phyloP scores from a whole-genome alignment of 2,329 filamentous ascomycete genomes.

The Pseudocercospora ulei region DNA sequence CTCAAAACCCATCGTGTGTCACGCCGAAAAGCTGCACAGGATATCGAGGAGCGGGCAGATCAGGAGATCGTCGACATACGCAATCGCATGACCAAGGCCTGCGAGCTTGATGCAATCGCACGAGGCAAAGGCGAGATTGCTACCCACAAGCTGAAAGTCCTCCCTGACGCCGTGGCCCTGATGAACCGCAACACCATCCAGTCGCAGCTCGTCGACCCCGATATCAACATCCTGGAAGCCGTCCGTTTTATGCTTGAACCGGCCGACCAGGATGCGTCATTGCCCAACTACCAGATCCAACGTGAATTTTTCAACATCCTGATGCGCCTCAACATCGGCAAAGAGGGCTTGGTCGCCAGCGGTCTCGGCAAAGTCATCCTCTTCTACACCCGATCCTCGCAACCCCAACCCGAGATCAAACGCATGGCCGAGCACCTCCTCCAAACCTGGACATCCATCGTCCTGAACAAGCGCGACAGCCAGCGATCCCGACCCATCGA shows the following conservation, averaged over 20 bases:
- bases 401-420: slow-evolving; percentile 79
- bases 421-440: slow-evolving; percentile 85
- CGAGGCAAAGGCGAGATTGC: slow-evolving; percentile 72
- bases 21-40: slow-evolving; percentile 79
- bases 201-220: slow-evolving; percentile 77
- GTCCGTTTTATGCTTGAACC: slow-evolving; percentile 97
- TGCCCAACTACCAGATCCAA: slow-evolving; percentile 96
- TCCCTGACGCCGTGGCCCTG: slow-evolving; percentile 78
- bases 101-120: slow-evolving; percentile 72
- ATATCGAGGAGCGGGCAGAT: slow-evolving; percentile 82
- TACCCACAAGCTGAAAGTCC: slow-evolving; percentile 82
- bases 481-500: slow-evolving; percentile 75
- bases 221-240: slow-evolving; percentile 87
- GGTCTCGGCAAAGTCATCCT: slow-evolving; percentile 93
- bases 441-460: slow-evolving; percentile 89
- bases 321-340: slow-evolving; percentile 72
- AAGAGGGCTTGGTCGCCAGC: slow-evolving; percentile 78
- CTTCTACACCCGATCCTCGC: slow-evolving; percentile 94
- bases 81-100: slow-evolving; percentile 80
- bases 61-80: slow-evolving; percentile 82
- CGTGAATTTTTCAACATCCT: slow-evolving; percentile 82
- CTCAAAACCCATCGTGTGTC: slow-evolving; percentile 69
- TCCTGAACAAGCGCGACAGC: slow-evolving; percentile 74
- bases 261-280: slow-evolving; percentile 71
- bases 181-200: slow-evolving; percentile 83